Evolutionary conservation across 2,329 filamentous ascomycete species (phyloP).

Genomic region (Ceratocystis smalleyi): DNA sequence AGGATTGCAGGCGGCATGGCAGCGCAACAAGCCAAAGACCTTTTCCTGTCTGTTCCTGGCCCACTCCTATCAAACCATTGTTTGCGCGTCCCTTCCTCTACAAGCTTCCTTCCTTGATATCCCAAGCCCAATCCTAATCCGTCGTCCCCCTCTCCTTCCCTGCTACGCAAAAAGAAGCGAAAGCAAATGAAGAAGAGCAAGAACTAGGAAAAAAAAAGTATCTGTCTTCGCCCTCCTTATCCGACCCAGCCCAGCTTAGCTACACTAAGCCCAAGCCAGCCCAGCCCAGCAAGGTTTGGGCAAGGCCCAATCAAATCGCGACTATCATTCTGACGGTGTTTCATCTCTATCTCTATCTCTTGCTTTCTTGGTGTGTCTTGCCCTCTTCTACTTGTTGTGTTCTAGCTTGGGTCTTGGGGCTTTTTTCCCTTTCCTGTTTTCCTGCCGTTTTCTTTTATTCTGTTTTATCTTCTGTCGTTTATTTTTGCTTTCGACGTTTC

Average conservation of each 20-base stretch:
- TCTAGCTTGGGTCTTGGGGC: neutral
- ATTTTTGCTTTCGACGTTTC: conserved; percentile 3
- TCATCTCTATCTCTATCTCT: conserved; percentile 4
- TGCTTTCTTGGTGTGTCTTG: neutral
- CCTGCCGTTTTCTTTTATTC: neutral
- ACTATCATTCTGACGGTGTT: conserved; percentile 7
- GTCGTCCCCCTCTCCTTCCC: neutral
- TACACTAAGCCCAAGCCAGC: neutral
- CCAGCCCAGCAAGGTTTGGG: neutral
- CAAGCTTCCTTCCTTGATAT: neutral
- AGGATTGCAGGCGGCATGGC: neutral
- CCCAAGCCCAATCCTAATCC: too few species aligned
- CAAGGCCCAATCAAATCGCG: conserved; percentile 3
- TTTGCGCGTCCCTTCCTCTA: conserved; percentile 10
- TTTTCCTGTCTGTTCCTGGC: neutral
- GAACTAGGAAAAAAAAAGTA: neutral
- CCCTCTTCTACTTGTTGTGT: neutral
- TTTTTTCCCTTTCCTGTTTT: neutral
- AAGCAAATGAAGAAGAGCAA: neutral
- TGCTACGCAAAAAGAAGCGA: neutral
- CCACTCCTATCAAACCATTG: conserved; percentile 4
- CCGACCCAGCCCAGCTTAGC: neutral
- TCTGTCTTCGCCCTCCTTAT: neutral
- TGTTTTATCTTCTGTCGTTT: neutral
- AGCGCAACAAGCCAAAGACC: neutral